A percentile compares a stretch with the other conserved stretches of the same genome.
phyloP scores from a whole-genome alignment of 2,329 filamentous ascomycete genomes.

The Didymella keratinophila region DNA sequence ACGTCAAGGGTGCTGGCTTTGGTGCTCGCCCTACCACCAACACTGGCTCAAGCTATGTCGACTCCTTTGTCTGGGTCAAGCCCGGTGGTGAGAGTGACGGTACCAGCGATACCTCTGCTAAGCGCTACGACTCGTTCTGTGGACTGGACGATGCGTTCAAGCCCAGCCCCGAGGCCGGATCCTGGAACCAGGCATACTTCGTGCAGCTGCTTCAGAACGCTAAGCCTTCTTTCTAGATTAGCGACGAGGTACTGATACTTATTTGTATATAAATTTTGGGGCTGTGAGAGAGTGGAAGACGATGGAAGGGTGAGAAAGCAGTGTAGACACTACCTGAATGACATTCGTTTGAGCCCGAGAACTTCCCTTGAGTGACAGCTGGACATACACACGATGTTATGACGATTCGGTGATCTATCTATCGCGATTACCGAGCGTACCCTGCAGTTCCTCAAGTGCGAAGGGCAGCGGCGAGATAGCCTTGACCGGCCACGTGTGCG shows the following conservation, averaged over 20 bases:
- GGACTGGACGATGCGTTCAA: constrained; percentile 63
- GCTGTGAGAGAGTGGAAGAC: neutral
- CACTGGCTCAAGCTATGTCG: constrained; percentile 66
- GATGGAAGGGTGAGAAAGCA: neutral
- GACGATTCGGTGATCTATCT: neutral
- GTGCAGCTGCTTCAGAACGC: constrained; percentile 50
- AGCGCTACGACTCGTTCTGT: constrained; percentile 65
- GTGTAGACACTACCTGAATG: neutral
- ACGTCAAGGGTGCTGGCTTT: constrained; percentile 70
- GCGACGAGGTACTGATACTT: neutral
- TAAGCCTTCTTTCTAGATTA: constrained; percentile 45
- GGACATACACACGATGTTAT: neutral
- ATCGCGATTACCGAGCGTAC: neutral
- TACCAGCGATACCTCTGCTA: constrained; percentile 53
- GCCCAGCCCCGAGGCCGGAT: constrained; percentile 73
- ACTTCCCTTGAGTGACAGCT: neutral
- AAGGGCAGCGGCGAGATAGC: constrained; percentile 4
- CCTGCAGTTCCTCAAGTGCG: neutral
- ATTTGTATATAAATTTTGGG: constrained; percentile 23
- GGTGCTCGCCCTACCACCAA: constrained; percentile 66
- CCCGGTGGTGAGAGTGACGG: constrained; percentile 67
- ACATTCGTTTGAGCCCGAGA: neutral
- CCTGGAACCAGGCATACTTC: constrained; percentile 67
- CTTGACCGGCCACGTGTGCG: constrained; percentile 7
- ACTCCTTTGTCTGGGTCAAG: constrained; percentile 77